Conservation (phyloP, 306 rosid genomes). For the Sophora flavescens region DNA sequence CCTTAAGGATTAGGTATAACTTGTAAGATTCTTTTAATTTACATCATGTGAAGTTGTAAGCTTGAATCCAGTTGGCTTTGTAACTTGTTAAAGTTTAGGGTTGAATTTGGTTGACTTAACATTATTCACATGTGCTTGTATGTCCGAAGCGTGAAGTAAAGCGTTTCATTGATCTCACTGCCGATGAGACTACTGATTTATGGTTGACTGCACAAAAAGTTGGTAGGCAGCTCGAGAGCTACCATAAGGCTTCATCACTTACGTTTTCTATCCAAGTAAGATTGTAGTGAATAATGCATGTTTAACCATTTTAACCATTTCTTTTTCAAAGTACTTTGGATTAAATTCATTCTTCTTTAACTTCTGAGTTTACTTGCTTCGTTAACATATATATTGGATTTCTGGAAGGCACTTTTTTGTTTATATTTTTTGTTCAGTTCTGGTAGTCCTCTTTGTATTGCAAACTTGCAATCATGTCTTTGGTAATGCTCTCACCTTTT, state of each 20-base stretch:
- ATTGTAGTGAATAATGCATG: slow-evolving; percentile 3
- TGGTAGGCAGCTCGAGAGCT: slow-evolving; percentile 76
- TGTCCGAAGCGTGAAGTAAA: slow-evolving; percentile 96
- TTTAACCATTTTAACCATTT: slow-evolving; percentile 27
- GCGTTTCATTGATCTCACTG: slow-evolving; percentile 84
- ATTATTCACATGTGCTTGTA: slow-evolving; percentile 79
- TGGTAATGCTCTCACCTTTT: slow-evolving; percentile 3
- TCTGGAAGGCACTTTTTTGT: slow-evolving; percentile 4
- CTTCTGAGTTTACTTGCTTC: background rate
- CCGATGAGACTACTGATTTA: slow-evolving; percentile 84
- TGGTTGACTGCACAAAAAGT: slow-evolving; percentile 92
- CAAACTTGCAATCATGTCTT: slow-evolving; percentile 21
- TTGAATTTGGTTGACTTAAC: slow-evolving; percentile 65
- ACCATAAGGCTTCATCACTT: slow-evolving; percentile 86
- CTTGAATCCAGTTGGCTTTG: background rate
- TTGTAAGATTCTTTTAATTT: background rate
- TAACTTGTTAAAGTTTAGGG: background rate
- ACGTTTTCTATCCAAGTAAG: slow-evolving; percentile 87
- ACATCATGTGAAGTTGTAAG: slow-evolving; percentile 8
- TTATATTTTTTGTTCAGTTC: slow-evolving; percentile 24
- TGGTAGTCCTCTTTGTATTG: slow-evolving; percentile 20
- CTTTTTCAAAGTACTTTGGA: background rate
- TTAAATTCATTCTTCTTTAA: background rate
- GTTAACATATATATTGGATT: slow-evolving; percentile 17
- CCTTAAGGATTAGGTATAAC: background rate